phyloP scores from a whole-genome alignment of 2,329 filamentous ascomycete genomes.

The Fusarium poae region DNA sequence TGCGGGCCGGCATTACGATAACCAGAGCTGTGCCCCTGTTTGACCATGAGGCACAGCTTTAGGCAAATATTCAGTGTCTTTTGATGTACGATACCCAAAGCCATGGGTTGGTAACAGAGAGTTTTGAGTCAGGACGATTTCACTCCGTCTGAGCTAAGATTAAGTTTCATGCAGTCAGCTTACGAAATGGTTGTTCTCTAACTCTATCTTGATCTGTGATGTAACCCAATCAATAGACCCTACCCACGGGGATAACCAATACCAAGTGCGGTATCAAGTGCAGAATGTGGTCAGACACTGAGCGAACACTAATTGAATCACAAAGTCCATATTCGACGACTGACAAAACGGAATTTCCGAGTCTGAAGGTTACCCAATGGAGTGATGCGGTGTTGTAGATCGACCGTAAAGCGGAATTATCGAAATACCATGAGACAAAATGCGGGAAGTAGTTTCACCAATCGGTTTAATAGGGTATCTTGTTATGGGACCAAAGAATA shows the following conservation, averaged over 20 bases:
- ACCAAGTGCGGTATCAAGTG: background rate
- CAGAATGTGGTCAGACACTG: background rate
- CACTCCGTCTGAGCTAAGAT: background rate
- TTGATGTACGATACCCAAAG: too few relatives aligned
- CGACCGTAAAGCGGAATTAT: too few relatives aligned
- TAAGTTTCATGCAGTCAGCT: background rate
- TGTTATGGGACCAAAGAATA: too few relatives aligned
- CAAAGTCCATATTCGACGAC: too few relatives aligned
- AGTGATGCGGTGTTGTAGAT: too few relatives aligned
- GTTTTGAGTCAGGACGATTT: background rate
- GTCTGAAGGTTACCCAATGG: too few relatives aligned
- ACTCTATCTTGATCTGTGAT: background rate
- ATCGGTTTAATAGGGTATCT: too few relatives aligned
- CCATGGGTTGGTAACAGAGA: background rate
- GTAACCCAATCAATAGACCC: background rate
- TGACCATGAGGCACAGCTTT: background rate
- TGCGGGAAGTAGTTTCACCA: too few relatives aligned
- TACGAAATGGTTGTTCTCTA: background rate
- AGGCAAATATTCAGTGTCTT: background rate
- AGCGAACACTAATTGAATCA: too few relatives aligned
- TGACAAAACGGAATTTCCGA: too few relatives aligned
- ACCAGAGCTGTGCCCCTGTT: background rate
- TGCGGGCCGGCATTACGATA: background rate
- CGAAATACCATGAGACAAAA: too few relatives aligned
- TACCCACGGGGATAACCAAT: background rate